Evolutionary conservation across 192 early-diverging fungal genomes (phyloP), one percentile per base, ranked within the genome.

Genomic region (Chytriomyces confervae): DNA sequence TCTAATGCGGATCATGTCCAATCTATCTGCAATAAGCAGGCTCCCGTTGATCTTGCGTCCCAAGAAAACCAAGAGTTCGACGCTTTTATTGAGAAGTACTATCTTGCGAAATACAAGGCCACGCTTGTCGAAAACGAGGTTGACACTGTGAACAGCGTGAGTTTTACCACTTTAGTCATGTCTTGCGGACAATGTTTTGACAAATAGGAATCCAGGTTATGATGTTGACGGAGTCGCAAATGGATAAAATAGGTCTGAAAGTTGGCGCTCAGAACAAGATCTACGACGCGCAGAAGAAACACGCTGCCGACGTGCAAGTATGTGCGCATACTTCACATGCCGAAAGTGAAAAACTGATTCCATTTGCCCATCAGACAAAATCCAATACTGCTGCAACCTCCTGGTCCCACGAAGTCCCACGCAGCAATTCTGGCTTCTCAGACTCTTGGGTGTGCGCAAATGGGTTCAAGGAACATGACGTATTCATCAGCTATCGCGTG

Each of bases 401-500:
- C 51, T 16, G 51, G n/a, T 57, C 51, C 51, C 10, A 57, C 10
- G 51, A n/a, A 16, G 10, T 16, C 51, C 51, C 10, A 57, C n/a
- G 51, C 51, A 57, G 51, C 51, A 57, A 57, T 27, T 27, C 24
- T 27, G 0, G 24, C 24, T 27, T 27, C 24, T 27, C 24, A 27
- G 24, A 27, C 24, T 27, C 24, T 57, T 57, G 51, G 51, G 11
- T 16, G n/a, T 57, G 51, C n/a, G n/a, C 11, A 10, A 57, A 57
- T 16, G 51, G 51, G 51, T 57, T 57, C n/a, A n/a, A 57, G 10
- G 11, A 57, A 57, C 51, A 57, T n/a, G 51, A 57, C n/a, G n/a
- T 57, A 16, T 57, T 57, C 51, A 57, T 57, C n/a, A 57, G 51
- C 51, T 57, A 57, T 57, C 51, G 51, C n/a, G 51, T 57, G 10